phyloP scores from a whole-genome alignment of 352 stramenopile species.

The Pythium inflatum region DNA sequence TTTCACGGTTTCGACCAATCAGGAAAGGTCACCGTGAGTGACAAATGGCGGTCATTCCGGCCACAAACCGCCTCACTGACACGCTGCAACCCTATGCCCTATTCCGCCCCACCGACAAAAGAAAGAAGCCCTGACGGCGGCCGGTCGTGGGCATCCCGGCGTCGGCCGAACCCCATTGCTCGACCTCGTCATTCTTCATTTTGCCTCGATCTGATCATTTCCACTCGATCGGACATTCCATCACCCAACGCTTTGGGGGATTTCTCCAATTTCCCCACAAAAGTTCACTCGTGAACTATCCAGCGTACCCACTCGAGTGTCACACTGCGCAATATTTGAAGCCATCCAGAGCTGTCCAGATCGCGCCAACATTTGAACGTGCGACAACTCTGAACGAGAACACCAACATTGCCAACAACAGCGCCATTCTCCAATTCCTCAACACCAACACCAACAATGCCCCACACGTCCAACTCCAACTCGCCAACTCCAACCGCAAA shows the following conservation, averaged over 20 bases:
- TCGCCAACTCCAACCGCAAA: too few species aligned
- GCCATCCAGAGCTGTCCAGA: conserved; percentile 18
- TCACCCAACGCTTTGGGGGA: not conserved
- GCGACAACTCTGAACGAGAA: not conserved
- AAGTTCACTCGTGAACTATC: conserved; percentile 9
- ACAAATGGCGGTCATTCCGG: conserved; percentile 33
- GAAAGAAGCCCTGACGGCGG: not conserved
- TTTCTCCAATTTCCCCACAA: not conserved
- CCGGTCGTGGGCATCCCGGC: conserved; percentile 1
- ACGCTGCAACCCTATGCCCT: conserved; percentile 22
- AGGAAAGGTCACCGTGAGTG: conserved; percentile 19
- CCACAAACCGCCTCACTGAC: conserved; percentile 1
- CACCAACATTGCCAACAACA: not conserved
- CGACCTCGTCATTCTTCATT: not conserved
- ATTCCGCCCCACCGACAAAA: not conserved
- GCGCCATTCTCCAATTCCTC: conserved; percentile 12
- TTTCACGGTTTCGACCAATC: not conserved
- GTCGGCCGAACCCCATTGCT: not conserved
- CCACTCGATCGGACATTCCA: not conserved
- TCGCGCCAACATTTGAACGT: not conserved
- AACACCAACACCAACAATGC: conserved; percentile 15
- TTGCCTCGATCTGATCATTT: not conserved
- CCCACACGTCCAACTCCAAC: conserved; percentile 18
- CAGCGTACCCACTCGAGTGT: conserved; percentile 16
- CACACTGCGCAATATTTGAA: conserved; percentile 26